Conservation (phyloP, 2,329 filamentous ascomycete species). For the Neonectria faginata region DNA sequence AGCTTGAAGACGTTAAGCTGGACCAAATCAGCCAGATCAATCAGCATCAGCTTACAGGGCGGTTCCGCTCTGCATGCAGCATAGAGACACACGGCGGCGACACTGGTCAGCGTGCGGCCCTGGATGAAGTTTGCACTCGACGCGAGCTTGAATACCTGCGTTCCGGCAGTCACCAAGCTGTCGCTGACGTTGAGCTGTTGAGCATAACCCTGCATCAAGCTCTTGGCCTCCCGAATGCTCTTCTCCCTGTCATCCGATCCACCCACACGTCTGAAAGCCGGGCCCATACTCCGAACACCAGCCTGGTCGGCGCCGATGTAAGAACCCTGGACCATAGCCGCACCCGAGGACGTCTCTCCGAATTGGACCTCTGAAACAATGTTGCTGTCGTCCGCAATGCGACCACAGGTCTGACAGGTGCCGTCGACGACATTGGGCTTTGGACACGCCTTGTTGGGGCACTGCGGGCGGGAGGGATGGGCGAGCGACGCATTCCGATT, state of each 20-base stretch:
- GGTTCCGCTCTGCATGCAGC: constrained; percentile 84
- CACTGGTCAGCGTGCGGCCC: constrained; percentile 85
- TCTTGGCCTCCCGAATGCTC: constrained; percentile 68
- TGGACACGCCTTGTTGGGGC: constrained; percentile 71
- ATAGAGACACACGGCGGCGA: constrained; percentile 92
- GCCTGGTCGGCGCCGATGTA: constrained; percentile 89
- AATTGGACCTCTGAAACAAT: constrained; percentile 95
- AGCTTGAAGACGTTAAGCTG: constrained; percentile 92
- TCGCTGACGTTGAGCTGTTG: constrained; percentile 70
- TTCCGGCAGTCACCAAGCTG: constrained; percentile 72
- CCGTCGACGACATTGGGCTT: constrained; percentile 72
- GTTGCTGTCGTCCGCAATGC: constrained; percentile 84
- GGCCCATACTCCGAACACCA: constrained; percentile 75
- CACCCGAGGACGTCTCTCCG: constrained; percentile 86
- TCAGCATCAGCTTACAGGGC: constrained; percentile 89
- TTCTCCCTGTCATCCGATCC: constrained; percentile 70
- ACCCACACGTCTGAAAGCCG: constrained; percentile 70
- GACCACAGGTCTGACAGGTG: constrained; percentile 86
- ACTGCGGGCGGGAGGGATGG: constrained; percentile 56
- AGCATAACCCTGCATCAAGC: constrained; percentile 72
- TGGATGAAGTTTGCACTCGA: constrained; percentile 83
- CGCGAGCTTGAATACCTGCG: constrained; percentile 81
- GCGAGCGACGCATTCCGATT: constrained; percentile 50
- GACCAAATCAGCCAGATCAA: constrained; percentile 89
- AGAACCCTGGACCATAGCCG: constrained; percentile 90